Conservation (phyloP, 2,329 filamentous ascomycete species). For the Stagonosporopsis tanaceti region DNA sequence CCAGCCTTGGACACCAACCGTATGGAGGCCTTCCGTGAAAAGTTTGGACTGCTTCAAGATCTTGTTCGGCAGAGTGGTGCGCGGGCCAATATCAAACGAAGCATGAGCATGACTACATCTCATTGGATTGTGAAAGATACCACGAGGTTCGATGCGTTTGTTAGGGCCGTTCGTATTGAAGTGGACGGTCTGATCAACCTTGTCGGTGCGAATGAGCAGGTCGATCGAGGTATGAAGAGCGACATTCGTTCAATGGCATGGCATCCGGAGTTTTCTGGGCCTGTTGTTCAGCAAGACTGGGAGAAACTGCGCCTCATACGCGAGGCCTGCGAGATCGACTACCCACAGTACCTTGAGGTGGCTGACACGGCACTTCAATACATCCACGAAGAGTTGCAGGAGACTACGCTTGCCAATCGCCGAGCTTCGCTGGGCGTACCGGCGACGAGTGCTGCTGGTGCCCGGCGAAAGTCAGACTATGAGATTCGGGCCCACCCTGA, state of each 20-base stretch:
- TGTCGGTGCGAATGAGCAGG: conserved; percentile 53
- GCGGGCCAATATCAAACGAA: conserved; percentile 45
- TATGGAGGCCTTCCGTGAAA: conserved; percentile 56
- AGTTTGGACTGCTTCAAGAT: conserved; percentile 53
- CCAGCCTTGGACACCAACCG: conserved; percentile 55
- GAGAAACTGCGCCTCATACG: conserved; percentile 55
- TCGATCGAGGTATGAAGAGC: conserved; percentile 54
- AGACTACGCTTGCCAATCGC: conserved; percentile 29
- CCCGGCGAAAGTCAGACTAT: conserved; percentile 36
- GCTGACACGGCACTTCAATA: conserved; percentile 55
- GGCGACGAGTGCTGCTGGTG: conserved; percentile 15
- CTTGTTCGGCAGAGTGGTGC: conserved; percentile 43
- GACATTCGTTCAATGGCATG: conserved; percentile 59
- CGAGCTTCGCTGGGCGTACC: conserved; percentile 26
- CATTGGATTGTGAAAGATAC: conserved; percentile 55
- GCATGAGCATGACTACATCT: conserved; percentile 45
- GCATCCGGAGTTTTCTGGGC: conserved; percentile 54
- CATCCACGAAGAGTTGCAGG: conserved; percentile 48
- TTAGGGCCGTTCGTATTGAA: conserved; percentile 52
- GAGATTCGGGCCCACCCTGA: conserved; percentile 25
- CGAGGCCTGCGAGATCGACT: conserved; percentile 53
- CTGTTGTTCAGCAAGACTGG: conserved; percentile 44
- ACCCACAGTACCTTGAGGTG: conserved; percentile 55
- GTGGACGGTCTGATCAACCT: conserved; percentile 56
- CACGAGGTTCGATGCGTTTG: conserved; percentile 52